Conservation (phyloP, 1,139 yeast genomes). For the Suhomyces chickasaworum region DNA sequence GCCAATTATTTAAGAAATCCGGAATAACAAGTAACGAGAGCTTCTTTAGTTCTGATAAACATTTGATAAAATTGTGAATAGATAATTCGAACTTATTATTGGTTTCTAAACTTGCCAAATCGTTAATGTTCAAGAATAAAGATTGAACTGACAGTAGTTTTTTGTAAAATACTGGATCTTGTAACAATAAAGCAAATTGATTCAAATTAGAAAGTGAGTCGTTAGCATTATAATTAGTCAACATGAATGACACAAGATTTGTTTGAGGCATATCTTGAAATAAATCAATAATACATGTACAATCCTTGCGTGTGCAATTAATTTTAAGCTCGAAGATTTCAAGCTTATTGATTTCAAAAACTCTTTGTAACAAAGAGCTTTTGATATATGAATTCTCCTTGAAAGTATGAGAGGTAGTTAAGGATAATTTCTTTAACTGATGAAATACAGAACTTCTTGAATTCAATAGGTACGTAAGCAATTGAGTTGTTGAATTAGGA, state of each 20-base stretch:
- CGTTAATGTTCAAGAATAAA: constrained; percentile 26
- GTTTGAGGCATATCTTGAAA: constrained; percentile 22
- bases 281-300: constrained; percentile 26
- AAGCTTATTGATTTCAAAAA: constrained; percentile 21
- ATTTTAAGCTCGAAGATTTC: constrained; percentile 27
- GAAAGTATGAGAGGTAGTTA: constrained; percentile 25
- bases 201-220: constrained; percentile 21
- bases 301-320: constrained; percentile 27
- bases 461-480: constrained; percentile 17
- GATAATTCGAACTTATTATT: constrained; percentile 14
- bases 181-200: constrained; percentile 24
- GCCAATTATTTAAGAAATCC: constrained; percentile 31
- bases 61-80: constrained; percentile 14
- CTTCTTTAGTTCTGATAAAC: constrained; percentile 14
- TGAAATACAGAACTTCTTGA: constrained; percentile 11
- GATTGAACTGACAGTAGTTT: constrained; percentile 19
- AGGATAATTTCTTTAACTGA: constrained; percentile 21
- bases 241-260: constrained; percentile 21
- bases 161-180: constrained; percentile 17
- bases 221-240: constrained; percentile 29
- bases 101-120: constrained; percentile 21
- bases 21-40: constrained; percentile 24
- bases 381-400: constrained; percentile 19
- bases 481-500: constrained; percentile 23
- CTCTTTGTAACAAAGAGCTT: constrained; percentile 17